Base-by-base conservation (phyloP, 148 eudicot species). In the Bassia scoparia region DNA sequence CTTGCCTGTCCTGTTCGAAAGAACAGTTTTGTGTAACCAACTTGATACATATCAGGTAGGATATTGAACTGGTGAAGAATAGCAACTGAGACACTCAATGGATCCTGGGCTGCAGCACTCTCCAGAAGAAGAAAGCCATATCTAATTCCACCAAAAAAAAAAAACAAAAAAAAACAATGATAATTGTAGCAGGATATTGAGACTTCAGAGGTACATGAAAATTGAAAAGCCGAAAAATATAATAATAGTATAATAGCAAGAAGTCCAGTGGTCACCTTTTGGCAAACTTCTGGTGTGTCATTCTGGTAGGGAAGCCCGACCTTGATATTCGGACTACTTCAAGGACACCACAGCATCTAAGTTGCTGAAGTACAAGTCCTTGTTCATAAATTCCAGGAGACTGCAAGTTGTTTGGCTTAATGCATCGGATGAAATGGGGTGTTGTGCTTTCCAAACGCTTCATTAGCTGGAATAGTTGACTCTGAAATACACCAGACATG, bases 391-490 rank as follows among this genome's bases (percentile, higher is more conserved):
- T 83, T 70, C 92, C 96, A 67, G 99, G 92, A 75, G 90, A 87
- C 76, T 96, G 94, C 58, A 81, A 76, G 77, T 86, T 89, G 84
- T 96, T 96, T 77, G 99, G 93, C 89, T 96, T 96, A 81, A 96
- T 92, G 83, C 99, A 96, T 72, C 99, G 92, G 71, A 96, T 90
- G 81, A 92, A 96, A 83, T 96, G 99, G 54, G 99, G 94, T 3
- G 99, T 96, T 60, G 99, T 92, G 76, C 78, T 87, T 84, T 85
- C 99, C 41, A 96, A 81, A 50, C 97, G 97, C 77, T 92, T 89
- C 99, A 96, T 96, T 82, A 96, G 73, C 81, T 96, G 97, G 91
- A 92, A 96, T n/a, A 96, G 78, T 89, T 96, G 99, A 65, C 89
- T 85, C 99, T 95, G 80, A 58, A 41, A 73, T 44, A 67, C 54